phyloP scores from a whole-genome alignment of 371 early-diverging fungal genomes.

The Apophysomyces variabilis region DNA sequence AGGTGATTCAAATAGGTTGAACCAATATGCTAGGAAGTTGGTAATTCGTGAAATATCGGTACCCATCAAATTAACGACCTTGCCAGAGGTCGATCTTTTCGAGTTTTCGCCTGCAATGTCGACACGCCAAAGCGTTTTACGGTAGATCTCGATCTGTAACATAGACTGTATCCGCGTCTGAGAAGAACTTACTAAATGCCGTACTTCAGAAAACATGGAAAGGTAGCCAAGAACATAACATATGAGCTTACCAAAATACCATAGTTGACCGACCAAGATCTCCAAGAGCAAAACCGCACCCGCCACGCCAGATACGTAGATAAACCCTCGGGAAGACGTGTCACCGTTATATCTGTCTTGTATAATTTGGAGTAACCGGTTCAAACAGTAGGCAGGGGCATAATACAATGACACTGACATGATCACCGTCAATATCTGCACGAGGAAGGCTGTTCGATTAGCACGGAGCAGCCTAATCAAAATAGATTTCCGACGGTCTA shows the following conservation, averaged over 20 bases:
- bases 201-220: too few relatives aligned
- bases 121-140: slow-evolving; percentile 43
- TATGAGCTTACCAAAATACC: neutral
- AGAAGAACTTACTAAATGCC: slow-evolving; percentile 6
- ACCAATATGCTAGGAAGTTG: slow-evolving; percentile 54
- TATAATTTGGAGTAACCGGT: slow-evolving; percentile 26
- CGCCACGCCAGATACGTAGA: slow-evolving; percentile 38
- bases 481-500: slow-evolving; percentile 17
- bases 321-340: slow-evolving; percentile 16
- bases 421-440: slow-evolving; percentile 21
- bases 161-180: slow-evolving; percentile 37
- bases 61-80: slow-evolving; percentile 77
- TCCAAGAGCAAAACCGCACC: slow-evolving; percentile 37
- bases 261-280: slow-evolving; percentile 27
- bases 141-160: slow-evolving; percentile 47
- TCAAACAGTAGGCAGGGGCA: slow-evolving; percentile 30
- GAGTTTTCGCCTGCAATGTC: slow-evolving; percentile 33
- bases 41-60: slow-evolving; percentile 72
- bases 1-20: slow-evolving; percentile 53
- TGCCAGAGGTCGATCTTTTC: slow-evolving; percentile 54
- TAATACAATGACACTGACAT: slow-evolving; percentile 23
- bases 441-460: slow-evolving; percentile 19
- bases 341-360: slow-evolving; percentile 16
- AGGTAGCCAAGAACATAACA: neutral
- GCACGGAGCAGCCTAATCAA: slow-evolving; percentile 23